Percentiles rank a stretch among this genome's conserved stretches.
These are phyloP conservation scores for Pueraria montana DNA, from an alignment of 306 rosid genomes.

Conservation along the genomic window DNA sequence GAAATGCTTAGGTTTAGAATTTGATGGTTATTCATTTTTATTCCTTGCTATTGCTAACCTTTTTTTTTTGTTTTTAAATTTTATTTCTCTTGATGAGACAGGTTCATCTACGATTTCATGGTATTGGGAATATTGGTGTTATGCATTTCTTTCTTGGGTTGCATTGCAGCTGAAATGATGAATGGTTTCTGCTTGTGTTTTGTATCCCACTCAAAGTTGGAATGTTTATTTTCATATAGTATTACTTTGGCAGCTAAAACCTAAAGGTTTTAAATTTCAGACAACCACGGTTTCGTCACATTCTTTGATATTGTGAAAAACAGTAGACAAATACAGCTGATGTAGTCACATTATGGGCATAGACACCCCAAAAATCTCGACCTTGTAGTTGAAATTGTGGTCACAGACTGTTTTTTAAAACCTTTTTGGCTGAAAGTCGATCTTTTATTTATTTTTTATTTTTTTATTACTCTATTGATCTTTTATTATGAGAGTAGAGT, in stretches of 20 bases:
- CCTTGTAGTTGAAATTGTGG: not conserved
- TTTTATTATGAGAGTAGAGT: constrained; percentile 17
- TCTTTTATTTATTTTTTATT: too few species aligned
- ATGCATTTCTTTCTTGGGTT: constrained; percentile 78
- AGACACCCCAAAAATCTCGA: too few species aligned
- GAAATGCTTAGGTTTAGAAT: constrained; percentile 33
- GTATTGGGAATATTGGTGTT: constrained; percentile 81
- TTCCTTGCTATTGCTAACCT: not conserved
- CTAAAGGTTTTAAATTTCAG: too few species aligned
- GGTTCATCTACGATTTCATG: constrained; percentile 94
- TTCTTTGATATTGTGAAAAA: too few species aligned
- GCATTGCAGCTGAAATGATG: constrained; percentile 88
- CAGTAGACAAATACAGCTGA: too few species aligned
- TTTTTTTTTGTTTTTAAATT: constrained; percentile 1
- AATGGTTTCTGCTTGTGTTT: constrained; percentile 93
- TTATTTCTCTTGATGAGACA: constrained; percentile 53
- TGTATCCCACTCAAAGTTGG: constrained; percentile 70
- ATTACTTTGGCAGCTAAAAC: too few species aligned
- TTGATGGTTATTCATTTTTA: constrained; percentile 10
- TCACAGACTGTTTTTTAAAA: not conserved
- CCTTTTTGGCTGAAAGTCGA: constrained; percentile 31
- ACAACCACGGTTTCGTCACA: too few species aligned
- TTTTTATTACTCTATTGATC: too few species aligned
- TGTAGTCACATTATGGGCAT: too few species aligned
- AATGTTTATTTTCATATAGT: not conserved